These are phyloP conservation scores for Pseudonitzschia multistriata DNA, from an alignment of 108 stramenopile species.

Conservation along the genomic window DNA sequence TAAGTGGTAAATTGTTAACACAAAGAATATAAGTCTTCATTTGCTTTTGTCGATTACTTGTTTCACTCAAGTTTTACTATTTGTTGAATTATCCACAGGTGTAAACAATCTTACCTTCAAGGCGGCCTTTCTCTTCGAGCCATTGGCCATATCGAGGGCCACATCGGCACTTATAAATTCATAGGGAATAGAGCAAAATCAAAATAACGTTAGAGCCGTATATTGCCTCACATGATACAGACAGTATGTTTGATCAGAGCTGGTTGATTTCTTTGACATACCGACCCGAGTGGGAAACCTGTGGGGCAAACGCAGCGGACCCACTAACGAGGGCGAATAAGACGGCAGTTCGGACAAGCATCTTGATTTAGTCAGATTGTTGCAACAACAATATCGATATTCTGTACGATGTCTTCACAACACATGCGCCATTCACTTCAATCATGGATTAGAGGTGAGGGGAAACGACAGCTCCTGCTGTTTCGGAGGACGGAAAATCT, in stretches of 20 bases:
- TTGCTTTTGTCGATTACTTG: too few relatives aligned
- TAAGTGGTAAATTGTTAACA: too few relatives aligned
- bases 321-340: constrained; percentile 26
- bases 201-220: neutral
- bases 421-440: too few relatives aligned
- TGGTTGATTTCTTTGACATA: neutral
- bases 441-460: too few relatives aligned
- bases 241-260: too few relatives aligned
- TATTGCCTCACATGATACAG: neutral
- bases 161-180: constrained; percentile 25
- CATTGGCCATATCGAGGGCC: constrained; percentile 59
- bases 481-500: neutral
- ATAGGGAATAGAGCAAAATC: neutral
- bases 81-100: too few relatives aligned
- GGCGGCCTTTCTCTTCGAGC: constrained; percentile 66
- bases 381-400: neutral
- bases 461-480: too few relatives aligned
- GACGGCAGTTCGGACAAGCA: constrained; percentile 20
- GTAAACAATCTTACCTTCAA: constrained; percentile 61
- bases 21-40: neutral
- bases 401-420: too few relatives aligned
- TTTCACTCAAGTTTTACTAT: too few relatives aligned
- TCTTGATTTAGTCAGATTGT: constrained; percentile 1
- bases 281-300: constrained; percentile 21
- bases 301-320: constrained; percentile 32